Percentiles rank a stretch among this genome's conserved stretches.
Conservation (phyloP, 148 eudicot genomes). For the Cornus suecica region DNA sequence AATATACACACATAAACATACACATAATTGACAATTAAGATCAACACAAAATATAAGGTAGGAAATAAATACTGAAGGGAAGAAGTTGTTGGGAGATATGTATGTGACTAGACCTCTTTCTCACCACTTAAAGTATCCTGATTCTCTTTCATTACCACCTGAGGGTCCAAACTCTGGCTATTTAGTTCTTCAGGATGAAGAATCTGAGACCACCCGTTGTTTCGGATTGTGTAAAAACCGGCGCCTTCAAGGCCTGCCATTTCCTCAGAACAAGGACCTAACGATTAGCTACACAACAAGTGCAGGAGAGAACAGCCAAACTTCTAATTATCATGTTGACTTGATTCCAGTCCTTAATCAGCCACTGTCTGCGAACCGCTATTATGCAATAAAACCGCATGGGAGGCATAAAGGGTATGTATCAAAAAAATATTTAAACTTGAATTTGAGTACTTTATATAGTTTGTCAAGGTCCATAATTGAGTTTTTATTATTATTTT, state of each 20-base stretch:
- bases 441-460: not conserved
- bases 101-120: constrained; percentile 16
- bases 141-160: not conserved
- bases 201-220: constrained; percentile 27
- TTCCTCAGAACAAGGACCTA: constrained; percentile 61
- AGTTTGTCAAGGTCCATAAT: not conserved
- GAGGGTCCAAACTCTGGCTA: not conserved
- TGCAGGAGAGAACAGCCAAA: not conserved
- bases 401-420: constrained; percentile 49
- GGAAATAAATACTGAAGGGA: not conserved
- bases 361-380: constrained; percentile 40
- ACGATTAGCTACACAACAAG: constrained; percentile 17
- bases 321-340: constrained; percentile 17
- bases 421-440: not conserved
- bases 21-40: not conserved
- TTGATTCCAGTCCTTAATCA: constrained; percentile 51
- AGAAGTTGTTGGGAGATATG: not conserved
- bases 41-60: not conserved
- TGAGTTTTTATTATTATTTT: constrained; percentile 14
- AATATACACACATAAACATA: not conserved
- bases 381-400: constrained; percentile 34
- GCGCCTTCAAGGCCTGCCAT: constrained; percentile 31
- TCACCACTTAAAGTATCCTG: not conserved
- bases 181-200: constrained; percentile 47
- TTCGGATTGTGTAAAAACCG: constrained; percentile 33